Evolutionary conservation across 192 early-diverging fungal genomes (phyloP), one percentile per base, ranked within the genome.

Genomic region (Phlyctochytrium planicorne): DNA sequence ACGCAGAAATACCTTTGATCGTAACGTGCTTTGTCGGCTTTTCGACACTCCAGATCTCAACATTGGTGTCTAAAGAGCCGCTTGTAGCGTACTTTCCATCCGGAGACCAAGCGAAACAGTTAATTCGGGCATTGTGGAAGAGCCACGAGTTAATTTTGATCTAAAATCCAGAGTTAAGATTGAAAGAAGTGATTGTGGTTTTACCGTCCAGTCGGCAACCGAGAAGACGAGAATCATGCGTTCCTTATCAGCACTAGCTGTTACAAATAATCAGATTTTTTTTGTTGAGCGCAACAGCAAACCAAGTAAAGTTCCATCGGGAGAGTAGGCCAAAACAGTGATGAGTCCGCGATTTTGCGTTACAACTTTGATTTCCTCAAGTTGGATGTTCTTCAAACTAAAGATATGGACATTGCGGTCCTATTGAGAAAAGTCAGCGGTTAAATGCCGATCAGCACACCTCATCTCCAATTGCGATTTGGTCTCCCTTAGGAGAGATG

Each of bases 21-120:
- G 80, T 63, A 30, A 93, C 84, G 67, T 86, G 85, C 69, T 90
- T 91, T 70, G 83, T 82, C 27, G 93, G 91, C 55, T 87, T 85
- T 60, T 91, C 89, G 3, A 87, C 79, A 70, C 84, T 91, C 95
- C 95, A 98, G 2, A 97, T 83, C 74, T 91, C 92, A 33, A 97
- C 86, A 76, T 92, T 87, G 59, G 93, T 93, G 75, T 98, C 96
- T 31, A 97, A 80, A 30, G 90, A 87, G 20, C 88, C 89, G 37
- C 90, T 91, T 0, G 87, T 95, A 1, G 89, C 87, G 71, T 90
- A 89, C 24, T 69, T 34, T 1, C 89, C 86, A 73, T 91, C 89
- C 0, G 86, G 77, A 0, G 90, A 87, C 95, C 95, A 98, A 0
- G 78, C 78, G 32, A 98, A 72, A 6, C 78, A 77, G 66, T 90